Base-by-base conservation (phyloP, 202 grass and related monocot species). In the Alloteropsis angusta region DNA sequence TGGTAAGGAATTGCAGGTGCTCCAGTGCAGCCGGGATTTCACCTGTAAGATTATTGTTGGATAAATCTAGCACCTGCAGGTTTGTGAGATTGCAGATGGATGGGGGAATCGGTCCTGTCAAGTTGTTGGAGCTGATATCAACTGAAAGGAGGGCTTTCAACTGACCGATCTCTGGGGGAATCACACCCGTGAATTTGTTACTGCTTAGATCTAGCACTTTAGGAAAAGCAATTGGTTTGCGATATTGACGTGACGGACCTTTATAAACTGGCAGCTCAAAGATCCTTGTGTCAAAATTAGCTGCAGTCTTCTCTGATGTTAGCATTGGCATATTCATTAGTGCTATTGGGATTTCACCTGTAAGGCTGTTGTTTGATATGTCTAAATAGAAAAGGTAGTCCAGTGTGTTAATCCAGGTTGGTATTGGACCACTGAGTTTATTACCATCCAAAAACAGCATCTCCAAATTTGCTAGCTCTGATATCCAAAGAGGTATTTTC, bases 91-190 rank as follows among this genome's bases (percentile, higher is more conserved):
- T 87, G 37, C 46, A 23, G 23, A 93, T 49, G 2, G 85, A 55
- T 19, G 44, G 23, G 37, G 84, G 80, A 43, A 93, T 82, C 6
- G 3, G 7, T 14, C 80, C 85, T 34, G 23, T 79, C 35, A 91
- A 61, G 9, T 86, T 86, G 43, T 93, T 93, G 41, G 25, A 83
- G 47, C 88, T 85, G n/a, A 97, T 61, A 77, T 97, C 41, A 22
- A 75, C 63, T 82, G 62, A 58, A 75, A 19, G 5, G 18, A 97
- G 84, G 19, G 7, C 80, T 73, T 81, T 75, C 32, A 37, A 38
- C 11, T 49, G 38, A 77, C 84, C 78, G 47, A 93, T 89, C 58
- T 87, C 71, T 9, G 34, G 32, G 28, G 91, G 83, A 16, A 94
- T 83, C 11, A 25, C 18, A 17, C 91, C 91, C 0, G 47, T 86